Evolutionary conservation across 495 filamentous ascomycete species (phyloP), one percentile per base, ranked within the genome.

Genomic region (Emericellopsis terricola): DNA sequence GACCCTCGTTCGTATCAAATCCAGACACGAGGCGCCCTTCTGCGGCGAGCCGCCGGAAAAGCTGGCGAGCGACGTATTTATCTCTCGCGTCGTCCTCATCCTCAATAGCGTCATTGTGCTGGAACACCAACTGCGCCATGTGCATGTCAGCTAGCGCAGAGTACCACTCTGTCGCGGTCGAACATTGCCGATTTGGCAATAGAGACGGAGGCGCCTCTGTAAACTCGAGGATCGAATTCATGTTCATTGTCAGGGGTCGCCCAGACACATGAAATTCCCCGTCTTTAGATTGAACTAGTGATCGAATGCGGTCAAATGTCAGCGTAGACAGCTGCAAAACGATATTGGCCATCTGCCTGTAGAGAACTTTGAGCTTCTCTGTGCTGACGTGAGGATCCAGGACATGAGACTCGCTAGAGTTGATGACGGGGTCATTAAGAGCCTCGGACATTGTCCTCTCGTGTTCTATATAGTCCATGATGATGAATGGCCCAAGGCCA

Each of bases 391-490:
- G 31, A 3, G 47, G 46, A 39, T 63, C 39, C 14, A 65, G 32
- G 21, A 47, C 39, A n/a, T 41, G 38, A 27, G 32, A 17, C 2
- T 49, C 36, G 10, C 38, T 28, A 19, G 17, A 33, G 1, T 39
- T 27, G 15, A 28, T 18, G 14, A 31, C 42, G 4, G 51, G 55
- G 2, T 43, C 52, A 0, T 41, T 38, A 1, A 64, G 47, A 5
- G 43, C 42, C 6, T 47, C 34, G n/a, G 40, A 43, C 34, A 64
- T 47, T 5, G 30, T 48, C 13, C 30, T 33, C 3, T 45, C 19
- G 37, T 61, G 45, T 6, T 56, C 40, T 15, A 63, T 45, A 38
- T 59, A 60, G 9, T 62, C 52, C 48, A 63, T 60, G 27, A 66
- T 58, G 26, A 67, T 58, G 41, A 62, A 68, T 2, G 62, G 59